Evolutionary conservation across 2,329 filamentous ascomycete genomes (phyloP).

Genomic region (Monascus ruber): DNA sequence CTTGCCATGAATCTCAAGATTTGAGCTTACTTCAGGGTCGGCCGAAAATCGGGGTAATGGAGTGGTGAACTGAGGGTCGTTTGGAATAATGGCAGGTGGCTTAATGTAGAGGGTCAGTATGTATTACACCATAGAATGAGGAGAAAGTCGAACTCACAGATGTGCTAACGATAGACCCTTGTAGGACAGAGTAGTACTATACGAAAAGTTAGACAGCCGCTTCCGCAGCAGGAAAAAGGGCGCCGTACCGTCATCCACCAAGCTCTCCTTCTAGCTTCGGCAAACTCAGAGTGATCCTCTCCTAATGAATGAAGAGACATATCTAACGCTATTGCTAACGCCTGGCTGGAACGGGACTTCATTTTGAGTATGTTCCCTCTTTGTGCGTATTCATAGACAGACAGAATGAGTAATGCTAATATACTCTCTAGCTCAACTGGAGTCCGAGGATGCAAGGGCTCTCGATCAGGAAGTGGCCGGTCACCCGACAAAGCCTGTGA

Average conservation of each 20-base stretch:
- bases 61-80: constrained; percentile 33
- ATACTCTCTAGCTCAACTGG: constrained; percentile 33
- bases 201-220: neutral
- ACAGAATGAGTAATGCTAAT: constrained; percentile 31
- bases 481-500: constrained; percentile 27
- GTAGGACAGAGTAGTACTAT: constrained; percentile 34
- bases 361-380: constrained; percentile 36
- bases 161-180: constrained; percentile 35
- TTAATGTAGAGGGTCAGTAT: constrained; percentile 6
- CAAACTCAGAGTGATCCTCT: constrained; percentile 22
- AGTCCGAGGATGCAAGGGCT: constrained; percentile 26
- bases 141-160: constrained; percentile 20
- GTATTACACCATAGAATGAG: constrained; percentile 5
- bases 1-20: neutral
- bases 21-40: constrained; percentile 27
- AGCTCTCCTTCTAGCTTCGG: constrained; percentile 32
- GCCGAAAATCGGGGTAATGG: constrained; percentile 29
- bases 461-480: constrained; percentile 19
- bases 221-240: neutral
- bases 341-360: constrained; percentile 34
- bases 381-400: constrained; percentile 36
- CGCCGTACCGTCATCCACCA: constrained; percentile 39
- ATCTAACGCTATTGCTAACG: constrained; percentile 32
- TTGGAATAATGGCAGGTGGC: constrained; percentile 32
- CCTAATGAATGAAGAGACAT: constrained; percentile 29